phyloP scores from a whole-genome alignment of 495 filamentous ascomycete genomes.

The Podospora pseudocomata region DNA sequence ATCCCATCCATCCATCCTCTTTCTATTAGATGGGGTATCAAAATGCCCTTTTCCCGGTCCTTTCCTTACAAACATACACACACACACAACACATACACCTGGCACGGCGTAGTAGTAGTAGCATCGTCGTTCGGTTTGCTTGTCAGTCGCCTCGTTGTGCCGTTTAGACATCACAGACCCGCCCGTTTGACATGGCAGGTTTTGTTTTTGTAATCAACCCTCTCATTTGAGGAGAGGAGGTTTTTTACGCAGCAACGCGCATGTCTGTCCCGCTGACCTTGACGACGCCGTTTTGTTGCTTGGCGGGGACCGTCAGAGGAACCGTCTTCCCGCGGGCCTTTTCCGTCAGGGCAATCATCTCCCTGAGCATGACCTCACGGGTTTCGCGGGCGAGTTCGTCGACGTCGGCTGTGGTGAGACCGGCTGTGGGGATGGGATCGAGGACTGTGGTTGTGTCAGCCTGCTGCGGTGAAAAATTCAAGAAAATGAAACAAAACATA shows the following conservation, averaged over 20 bases:
- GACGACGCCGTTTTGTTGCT: conserved; percentile 20
- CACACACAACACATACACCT: not conserved
- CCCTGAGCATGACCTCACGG: conserved; percentile 75
- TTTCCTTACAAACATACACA: not conserved
- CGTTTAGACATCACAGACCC: not conserved
- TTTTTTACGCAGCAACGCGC: conserved; percentile 26
- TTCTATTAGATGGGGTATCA: not conserved
- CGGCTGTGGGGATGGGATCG: conserved; percentile 77
- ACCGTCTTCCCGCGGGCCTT: conserved; percentile 29
- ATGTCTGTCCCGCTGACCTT: conserved; percentile 24
- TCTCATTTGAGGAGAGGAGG: not conserved
- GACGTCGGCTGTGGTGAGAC: conserved; percentile 74
- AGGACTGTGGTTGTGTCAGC: conserved; percentile 54
- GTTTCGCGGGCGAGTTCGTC: conserved; percentile 69
- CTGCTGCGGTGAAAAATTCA: not conserved
- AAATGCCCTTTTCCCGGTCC: not conserved
- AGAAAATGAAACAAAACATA: conserved; percentile 33
- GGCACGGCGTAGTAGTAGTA: not conserved
- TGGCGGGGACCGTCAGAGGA: not conserved
- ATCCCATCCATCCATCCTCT: no score
- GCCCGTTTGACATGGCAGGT: not conserved
- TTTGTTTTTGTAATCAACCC: not conserved
- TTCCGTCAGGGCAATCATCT: conserved; percentile 60
- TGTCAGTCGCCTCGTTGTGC: not conserved
- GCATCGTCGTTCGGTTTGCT: not conserved